These are phyloP conservation scores for Hyparrhenia diplandra DNA, from an alignment of 176 grass and related monocot species.

Conservation along the genomic window DNA sequence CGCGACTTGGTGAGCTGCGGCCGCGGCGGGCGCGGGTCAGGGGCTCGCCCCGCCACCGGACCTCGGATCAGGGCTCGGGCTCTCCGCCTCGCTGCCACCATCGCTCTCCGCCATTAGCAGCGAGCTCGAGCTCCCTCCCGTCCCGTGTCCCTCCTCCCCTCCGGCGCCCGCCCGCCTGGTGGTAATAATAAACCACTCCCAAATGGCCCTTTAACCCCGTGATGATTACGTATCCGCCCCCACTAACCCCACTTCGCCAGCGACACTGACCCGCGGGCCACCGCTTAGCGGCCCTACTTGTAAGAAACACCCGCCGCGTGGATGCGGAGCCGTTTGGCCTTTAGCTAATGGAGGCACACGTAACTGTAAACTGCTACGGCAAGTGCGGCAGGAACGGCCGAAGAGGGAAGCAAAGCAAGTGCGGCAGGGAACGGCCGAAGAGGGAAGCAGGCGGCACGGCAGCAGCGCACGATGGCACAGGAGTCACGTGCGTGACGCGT, in stretches of 20 bases:
- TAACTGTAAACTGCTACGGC: not conserved
- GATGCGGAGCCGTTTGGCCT: not conserved
- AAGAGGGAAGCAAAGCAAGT: too few species aligned
- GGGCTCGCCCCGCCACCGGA: conserved; percentile 1
- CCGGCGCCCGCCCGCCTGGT: conserved; percentile 23
- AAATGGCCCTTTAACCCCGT: conserved; percentile 20
- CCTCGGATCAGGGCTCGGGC: not conserved
- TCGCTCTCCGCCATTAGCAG: conserved; percentile 59
- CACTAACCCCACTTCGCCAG: not conserved
- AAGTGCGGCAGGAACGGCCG: not conserved
- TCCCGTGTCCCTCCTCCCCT: too few species aligned
- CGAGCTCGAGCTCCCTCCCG: conserved; percentile 19
- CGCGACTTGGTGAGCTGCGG: conserved; percentile 48
- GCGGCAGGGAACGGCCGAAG: too few species aligned
- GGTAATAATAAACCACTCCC: conserved; percentile 12
- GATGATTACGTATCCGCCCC: conserved; percentile 19
- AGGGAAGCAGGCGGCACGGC: not conserved
- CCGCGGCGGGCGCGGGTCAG: conserved; percentile 25
- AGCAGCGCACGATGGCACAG: not conserved
- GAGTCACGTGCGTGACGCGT: conserved; percentile 31
- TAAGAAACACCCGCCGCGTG: not conserved
- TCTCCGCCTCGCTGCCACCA: conserved; percentile 28
- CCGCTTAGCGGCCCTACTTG: not conserved
- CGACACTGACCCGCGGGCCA: conserved; percentile 1
- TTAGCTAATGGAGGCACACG: conserved; percentile 13